Evolutionary conservation across 163 green algal genomes (phyloP), one percentile per base, ranked within the genome.

Genomic region (Chlorella variabilis): DNA sequence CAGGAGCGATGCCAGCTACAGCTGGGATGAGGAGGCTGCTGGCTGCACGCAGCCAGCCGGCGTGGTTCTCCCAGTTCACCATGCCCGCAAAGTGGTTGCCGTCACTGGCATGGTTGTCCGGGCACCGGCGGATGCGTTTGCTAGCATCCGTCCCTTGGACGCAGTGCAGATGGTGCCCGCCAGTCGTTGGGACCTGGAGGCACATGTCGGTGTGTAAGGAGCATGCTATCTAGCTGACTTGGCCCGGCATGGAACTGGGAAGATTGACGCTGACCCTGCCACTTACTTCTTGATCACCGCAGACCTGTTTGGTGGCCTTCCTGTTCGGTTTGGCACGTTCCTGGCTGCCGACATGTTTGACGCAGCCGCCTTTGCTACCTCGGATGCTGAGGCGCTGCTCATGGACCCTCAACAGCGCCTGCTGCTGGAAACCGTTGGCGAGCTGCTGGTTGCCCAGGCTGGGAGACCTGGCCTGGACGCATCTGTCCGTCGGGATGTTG

Each of bases 371-470:
- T 95, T 97, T 77, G 83, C 87, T 25, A 61, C 96, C 15, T 83
- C 77, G 2, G 51, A 73, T 6, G 48, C 71, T 0, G 94, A 98
- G 78, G 91, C 92, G 6, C 54, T 75, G 11, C 85, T 94, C 0
- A 94, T 98, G 85, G 96, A 99, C 82, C 94, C 96, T 3, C 95
- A 98, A 85, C 95, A 98, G 69, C 89, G 95, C 38, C 51, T 90
- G 59, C 71, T 90, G 49, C 39, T 87, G 58, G 86, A 90, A 36
- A 51, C 79, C 5, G 49, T 76, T 13, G 81, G 48, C 4, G 84
- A 88, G 59, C 48, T 88, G 66, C 66, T 90, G 63, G 65, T 88
- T 67, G 51, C 59, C 3, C 42, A 66, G 0, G 54, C 49, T 21
- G 68, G 54, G 3, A 66, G 59, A 34, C 38, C 71, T 81, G 92